Evolutionary conservation across 305 asterid species (phyloP).

Genomic region (Stenogyne calaminthoides): DNA sequence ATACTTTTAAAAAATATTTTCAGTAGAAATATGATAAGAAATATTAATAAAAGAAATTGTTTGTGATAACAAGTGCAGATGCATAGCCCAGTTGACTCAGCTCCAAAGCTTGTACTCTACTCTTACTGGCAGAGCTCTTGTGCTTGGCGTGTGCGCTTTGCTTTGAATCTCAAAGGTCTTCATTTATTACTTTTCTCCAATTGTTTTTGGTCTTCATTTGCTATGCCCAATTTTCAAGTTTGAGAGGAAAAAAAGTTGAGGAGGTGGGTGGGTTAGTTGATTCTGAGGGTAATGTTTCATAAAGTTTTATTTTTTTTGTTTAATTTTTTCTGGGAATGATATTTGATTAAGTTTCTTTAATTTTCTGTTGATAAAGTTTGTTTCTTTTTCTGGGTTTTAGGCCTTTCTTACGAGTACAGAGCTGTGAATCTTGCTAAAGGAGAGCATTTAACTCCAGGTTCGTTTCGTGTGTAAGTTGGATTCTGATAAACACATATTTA

Average conservation of each 20-base stretch:
- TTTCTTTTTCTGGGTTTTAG: constrained; percentile 31
- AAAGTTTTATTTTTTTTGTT: too few species aligned
- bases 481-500: not conserved
- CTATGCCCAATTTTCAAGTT: too few species aligned
- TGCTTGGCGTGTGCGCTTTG: constrained; percentile 85
- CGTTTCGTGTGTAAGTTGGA: not conserved
- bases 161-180: constrained; percentile 69
- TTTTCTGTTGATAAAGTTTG: not conserved
- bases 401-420: constrained; percentile 68
- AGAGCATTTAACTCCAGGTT: constrained; percentile 69
- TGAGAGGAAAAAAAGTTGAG: too few species aligned
- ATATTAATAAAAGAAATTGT: too few species aligned
- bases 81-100: not conserved
- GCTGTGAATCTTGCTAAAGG: constrained; percentile 67
- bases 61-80: too few species aligned
- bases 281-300: too few species aligned
- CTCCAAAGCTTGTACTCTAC: constrained; percentile 62
- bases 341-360: too few species aligned
- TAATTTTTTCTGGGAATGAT: too few species aligned
- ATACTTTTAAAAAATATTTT: not conserved
- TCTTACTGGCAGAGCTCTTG: constrained; percentile 87
- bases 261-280: not conserved
- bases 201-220: too few species aligned
- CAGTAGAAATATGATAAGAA: not conserved
- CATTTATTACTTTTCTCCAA: not conserved